Evolutionary conservation across 1,284 basidiomycete genomes (phyloP), one percentile per base, ranked within the genome.

Genomic region (Moniliophthora roreri): DNA sequence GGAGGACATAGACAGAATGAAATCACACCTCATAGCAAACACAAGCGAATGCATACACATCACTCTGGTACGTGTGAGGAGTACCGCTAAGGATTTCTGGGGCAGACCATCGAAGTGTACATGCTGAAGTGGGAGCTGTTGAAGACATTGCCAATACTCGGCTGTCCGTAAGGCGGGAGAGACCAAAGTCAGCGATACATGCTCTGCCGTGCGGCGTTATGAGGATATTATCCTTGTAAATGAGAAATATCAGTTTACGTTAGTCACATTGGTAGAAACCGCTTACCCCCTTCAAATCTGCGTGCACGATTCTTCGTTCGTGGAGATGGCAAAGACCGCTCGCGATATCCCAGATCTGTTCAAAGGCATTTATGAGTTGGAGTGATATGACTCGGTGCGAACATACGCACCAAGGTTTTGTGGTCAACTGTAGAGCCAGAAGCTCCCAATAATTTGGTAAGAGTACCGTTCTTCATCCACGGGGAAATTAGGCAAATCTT

Each of bases 11-110:
- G 16, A 15, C n/a, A 24, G n/a, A n/a, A n/a, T n/a, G 13, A 32
- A 44, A 24, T 3, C 41, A 9, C 78, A 51, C 41, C 41, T 44
- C 41, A n/a, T 44, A 80, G 72, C 63, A 91, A 89, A n/a, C 88
- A 78, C 41, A 26, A 8, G 41, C 41, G 21, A 23, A 44, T 13
- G 41, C 41, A 21, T 44, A 44, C 3, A 44, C 24, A n/a, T 44
- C 41, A 21, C 20, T 23, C n/a, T 44, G 20, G 8, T 44, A 23
- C 8, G 41, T 23, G 3, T 18, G 18, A n/a, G n/a, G n/a, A n/a
- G 18, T 18, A 15, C 24, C 44, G 28, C n/a, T n/a, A 15, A 21
- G 15, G 10, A 40, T 16, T 24, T 44, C 41, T 7, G 41, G 41
- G 10, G 41, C 41, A 15, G 24, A 21, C 41, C 41, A 44, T 9